A percentile compares a stretch with the other conserved stretches of the same genome.
phyloP scores from a whole-genome alignment of 2,329 filamentous ascomycete genomes.

The Neonectria punicea region DNA sequence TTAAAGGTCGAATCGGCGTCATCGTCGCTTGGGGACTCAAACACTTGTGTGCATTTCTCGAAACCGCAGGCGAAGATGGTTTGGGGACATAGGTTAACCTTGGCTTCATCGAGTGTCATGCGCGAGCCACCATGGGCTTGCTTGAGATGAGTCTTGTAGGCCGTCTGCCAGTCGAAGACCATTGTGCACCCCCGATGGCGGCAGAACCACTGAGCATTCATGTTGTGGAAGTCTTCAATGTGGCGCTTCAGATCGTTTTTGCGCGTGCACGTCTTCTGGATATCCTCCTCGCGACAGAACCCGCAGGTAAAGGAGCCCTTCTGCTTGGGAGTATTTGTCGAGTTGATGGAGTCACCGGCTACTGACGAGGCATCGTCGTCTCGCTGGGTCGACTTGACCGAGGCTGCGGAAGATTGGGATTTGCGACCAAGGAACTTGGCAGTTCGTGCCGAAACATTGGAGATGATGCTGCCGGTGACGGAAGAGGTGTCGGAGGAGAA shows the following conservation, averaged over 20 bases:
- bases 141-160: conserved; percentile 60
- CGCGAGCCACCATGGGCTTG: conserved; percentile 55
- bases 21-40: conserved; percentile 54
- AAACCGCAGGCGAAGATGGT: conserved; percentile 62
- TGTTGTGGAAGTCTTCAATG: conserved; percentile 60
- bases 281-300: conserved; percentile 55
- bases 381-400: conserved; percentile 30
- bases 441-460: conserved; percentile 52
- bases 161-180: conserved; percentile 60
- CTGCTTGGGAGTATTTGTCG: conserved; percentile 47
- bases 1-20: conserved; percentile 54
- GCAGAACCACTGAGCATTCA: conserved; percentile 59
- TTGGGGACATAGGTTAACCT: conserved; percentile 56
- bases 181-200: conserved; percentile 55
- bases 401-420: conserved; percentile 37
- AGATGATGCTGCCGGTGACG: conserved; percentile 53
- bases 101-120: conserved; percentile 55
- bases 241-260: conserved; percentile 62
- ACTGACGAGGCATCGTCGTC: conserved; percentile 40
- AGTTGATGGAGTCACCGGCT: conserved; percentile 38
- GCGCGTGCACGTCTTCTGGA: conserved; percentile 56
- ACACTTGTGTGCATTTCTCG: conserved; percentile 55
- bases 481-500: conserved; percentile 55
- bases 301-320: conserved; percentile 52
- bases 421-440: conserved; percentile 49